A percentile compares a stretch with the other conserved stretches of the same genome.
Conservation (phyloP, 1,284 basidiomycete species). For the Malassezia obtusa region DNA sequence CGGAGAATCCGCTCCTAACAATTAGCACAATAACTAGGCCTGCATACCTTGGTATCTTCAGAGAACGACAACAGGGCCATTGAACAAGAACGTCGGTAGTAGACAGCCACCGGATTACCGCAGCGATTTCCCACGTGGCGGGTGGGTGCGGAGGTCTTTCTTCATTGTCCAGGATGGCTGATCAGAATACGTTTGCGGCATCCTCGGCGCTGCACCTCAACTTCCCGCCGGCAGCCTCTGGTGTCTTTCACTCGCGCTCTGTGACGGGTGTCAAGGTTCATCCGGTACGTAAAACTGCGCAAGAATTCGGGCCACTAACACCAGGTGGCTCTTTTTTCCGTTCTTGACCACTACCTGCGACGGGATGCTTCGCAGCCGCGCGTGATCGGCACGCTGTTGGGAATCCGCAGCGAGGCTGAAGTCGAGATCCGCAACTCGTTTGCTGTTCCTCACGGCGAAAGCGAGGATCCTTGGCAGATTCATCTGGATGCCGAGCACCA, state of each 20-base stretch:
- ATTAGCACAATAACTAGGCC: not conserved
- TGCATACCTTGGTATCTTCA: slow-evolving; percentile 40
- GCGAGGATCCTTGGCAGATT: slow-evolving; percentile 59
- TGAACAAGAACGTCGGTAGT: not conserved
- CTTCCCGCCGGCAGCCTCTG: slow-evolving; percentile 41
- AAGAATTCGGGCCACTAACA: not conserved
- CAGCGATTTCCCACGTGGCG: slow-evolving; percentile 5
- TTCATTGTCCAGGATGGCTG: slow-evolving; percentile 15
- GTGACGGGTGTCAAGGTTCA: slow-evolving; percentile 43
- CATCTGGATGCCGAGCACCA: slow-evolving; percentile 89
- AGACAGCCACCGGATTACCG: slow-evolving; percentile 2
- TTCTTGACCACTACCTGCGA: slow-evolving; percentile 93
- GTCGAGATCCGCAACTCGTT: slow-evolving; percentile 45
- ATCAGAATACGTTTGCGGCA: slow-evolving; percentile 18
- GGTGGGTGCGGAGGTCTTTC: not conserved
- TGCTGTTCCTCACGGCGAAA: slow-evolving; percentile 55
- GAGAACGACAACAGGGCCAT: slow-evolving; percentile 28
- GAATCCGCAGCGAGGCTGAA: slow-evolving; percentile 61
- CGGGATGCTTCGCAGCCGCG: slow-evolving; percentile 59
- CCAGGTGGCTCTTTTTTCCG: slow-evolving; percentile 64
- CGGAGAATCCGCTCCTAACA: slow-evolving; percentile 40
- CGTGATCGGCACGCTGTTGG: slow-evolving; percentile 92
- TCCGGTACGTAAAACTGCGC: slow-evolving; percentile 23
- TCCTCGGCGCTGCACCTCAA: slow-evolving; percentile 44
- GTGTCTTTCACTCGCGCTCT: slow-evolving; percentile 42